phyloP scores from a whole-genome alignment of 176 grass and related monocot species.

The Triticum timopheevii region DNA sequence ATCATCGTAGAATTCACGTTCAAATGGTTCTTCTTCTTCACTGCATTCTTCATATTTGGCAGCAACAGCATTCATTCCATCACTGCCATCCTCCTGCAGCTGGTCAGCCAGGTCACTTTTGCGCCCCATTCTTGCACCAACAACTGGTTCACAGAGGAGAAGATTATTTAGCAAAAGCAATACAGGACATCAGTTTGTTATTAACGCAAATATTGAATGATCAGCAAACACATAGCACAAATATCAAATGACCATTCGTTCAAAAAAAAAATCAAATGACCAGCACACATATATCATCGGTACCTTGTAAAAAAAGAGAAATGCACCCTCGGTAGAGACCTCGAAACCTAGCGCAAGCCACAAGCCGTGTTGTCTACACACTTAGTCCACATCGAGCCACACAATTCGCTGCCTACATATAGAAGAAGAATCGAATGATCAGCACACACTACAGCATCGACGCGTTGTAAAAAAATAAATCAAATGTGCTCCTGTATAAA shows the following conservation, averaged over 20 bases:
- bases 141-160: slow-evolving; percentile 13
- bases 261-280: neutral
- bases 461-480: neutral
- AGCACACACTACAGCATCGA: neutral
- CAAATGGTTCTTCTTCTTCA: slow-evolving; percentile 42
- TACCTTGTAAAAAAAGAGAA: neutral
- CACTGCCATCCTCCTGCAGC: neutral
- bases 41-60: slow-evolving; percentile 28
- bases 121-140: neutral
- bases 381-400: neutral
- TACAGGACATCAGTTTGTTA: neutral
- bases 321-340: neutral
- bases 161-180: slow-evolving; percentile 3
- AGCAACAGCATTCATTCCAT: neutral
- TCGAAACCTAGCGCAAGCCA: neutral
- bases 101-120: neutral
- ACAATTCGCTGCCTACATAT: neutral
- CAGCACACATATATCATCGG: neutral
- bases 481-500: neutral
- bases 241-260: neutral
- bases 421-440: neutral
- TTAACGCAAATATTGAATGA: neutral
- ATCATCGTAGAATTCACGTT: slow-evolving; percentile 28
- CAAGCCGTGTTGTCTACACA: neutral
- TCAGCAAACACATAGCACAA: neutral